Base-by-base conservation (phyloP, 805 yeast genomes). In the Metschnikowia lunata region DNA sequence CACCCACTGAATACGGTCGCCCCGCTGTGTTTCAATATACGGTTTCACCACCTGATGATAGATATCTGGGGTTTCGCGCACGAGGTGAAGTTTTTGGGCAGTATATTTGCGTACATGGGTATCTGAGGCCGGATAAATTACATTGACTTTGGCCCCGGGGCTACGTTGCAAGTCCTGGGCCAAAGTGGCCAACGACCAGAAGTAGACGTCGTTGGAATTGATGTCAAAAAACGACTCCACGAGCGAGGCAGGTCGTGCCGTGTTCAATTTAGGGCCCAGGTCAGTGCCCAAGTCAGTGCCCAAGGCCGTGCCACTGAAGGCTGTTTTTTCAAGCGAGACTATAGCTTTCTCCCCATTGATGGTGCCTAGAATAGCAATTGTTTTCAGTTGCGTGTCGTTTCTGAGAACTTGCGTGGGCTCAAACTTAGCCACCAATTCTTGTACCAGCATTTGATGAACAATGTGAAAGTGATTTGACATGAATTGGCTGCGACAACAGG, bases 41-140 rank as follows among this genome's bases (percentile, higher is more conserved):
- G 97, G 97, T 36, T 71, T 66, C 3, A 87, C 95, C 13, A 73
- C 66, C 7, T 61, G 48, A 4, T 60, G 41, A 67, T 91, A 93
- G 63, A 79, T 68, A 42, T 81, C 82, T 1, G 97, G 95, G 1
- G 97, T 88, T 60, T 93, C 99, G 12, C 63, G 60, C 3, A 93
- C 73, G 57, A 85, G 63, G 51, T 82, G 88, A 29, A 61, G 55
- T n/a, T 63, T 64, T 52, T 85, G 88, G 11, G 63, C 68, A n/a
- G 77, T 71, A 60, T 79, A 88, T 65, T 93, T 93, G 37, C 74
- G 75, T 37, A 93, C 80, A 60, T 93, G 99, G 4, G 82, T 78
- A 38, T 79, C 82, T 0, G 97, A 85, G 0, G 98, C 98, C 1
- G 99, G 99, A 61, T 79, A 88, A 26, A 91, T 82, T 44, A 91